Base-by-base conservation (phyloP, 2,329 filamentous ascomycete genomes). In the Leptographium lundbergii region DNA sequence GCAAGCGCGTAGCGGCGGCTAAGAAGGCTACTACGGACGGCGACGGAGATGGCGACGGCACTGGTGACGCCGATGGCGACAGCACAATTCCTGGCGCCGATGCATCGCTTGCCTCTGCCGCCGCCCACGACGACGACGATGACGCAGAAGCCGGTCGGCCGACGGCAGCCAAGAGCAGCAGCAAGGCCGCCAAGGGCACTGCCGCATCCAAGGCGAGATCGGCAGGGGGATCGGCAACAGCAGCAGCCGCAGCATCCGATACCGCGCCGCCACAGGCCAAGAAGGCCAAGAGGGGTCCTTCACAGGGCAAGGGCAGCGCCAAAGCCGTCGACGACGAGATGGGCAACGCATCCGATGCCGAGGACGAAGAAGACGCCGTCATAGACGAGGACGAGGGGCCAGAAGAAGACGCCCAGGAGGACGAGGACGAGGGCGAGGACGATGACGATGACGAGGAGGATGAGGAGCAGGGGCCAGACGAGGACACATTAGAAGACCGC, bases 1-100 rank as follows among this genome's bases (percentile, higher is more conserved):
- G 86, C 57, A 81, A 84, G 66, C 87, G 86, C 66, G 81, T 86
- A 22, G 83, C 84, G 42, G 85, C 83, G 57, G 81, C 84, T 57
- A 88, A 87, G 71, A 73, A 72, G 57, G 71, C 66, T 17, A 58
- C 62, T 29, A 65, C 66, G 3, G 67, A 67, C 47, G 67, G 65
- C 17, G 67, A 64, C 47, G 70, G 50, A 57, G 61, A 57, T 2
- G 65, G 65, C n/a, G 67, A 67, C 34, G 56, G 61, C 57, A 52
- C 64, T 61, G 57, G 17, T 5, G 61, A 59, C n/a, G 63, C 54
- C 48, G 61, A 53, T 11, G 65, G 61, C 27, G 65, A 64, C 48
- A 51, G 48, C 48, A 14, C 24, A 1, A 25, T 25, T 5, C 24
- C 48, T 9, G 52, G 52, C n/a, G n/a, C 53, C 6, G 34, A 54